A percentile compares a stretch with the other conserved stretches of the same genome.
Evolutionary conservation across 345 rosid genomes (phyloP).

Genomic region (Schrenkiella parvula): DNA sequence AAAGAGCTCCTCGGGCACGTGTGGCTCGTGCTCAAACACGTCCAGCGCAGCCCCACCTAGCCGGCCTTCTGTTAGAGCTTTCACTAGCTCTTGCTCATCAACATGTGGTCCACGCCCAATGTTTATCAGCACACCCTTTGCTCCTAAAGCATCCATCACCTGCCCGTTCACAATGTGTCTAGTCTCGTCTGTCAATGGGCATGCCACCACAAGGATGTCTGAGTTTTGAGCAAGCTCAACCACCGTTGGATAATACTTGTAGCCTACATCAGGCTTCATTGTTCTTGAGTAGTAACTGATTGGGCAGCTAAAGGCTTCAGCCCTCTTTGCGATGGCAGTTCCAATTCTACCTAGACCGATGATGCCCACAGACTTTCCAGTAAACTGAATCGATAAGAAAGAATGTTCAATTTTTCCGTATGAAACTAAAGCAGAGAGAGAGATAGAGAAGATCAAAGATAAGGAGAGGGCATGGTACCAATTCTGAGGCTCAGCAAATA

Average conservation of each 20-base stretch:
- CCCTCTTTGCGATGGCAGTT: constrained; percentile 63
- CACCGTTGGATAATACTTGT: constrained; percentile 51
- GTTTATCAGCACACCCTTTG: constrained; percentile 65
- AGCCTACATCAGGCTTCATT: constrained; percentile 38
- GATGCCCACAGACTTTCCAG: constrained; percentile 62
- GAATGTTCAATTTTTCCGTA: neutral
- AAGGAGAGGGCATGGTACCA: too few species aligned
- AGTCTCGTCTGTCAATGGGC: constrained; percentile 53
- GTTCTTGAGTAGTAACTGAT: constrained; percentile 59
- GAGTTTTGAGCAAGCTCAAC: constrained; percentile 56
- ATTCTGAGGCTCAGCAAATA: neutral
- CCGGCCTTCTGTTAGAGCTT: constrained; percentile 57
- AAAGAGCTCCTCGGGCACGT: constrained; percentile 55
- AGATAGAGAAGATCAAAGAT: neutral
- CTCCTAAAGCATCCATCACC: constrained; percentile 65
- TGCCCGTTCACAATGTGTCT: constrained; percentile 47
- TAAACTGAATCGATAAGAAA: constrained; percentile 44
- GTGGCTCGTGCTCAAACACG: constrained; percentile 56
- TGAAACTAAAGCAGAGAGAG: neutral
- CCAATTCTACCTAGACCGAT: constrained; percentile 77
- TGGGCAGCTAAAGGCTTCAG: constrained; percentile 69
- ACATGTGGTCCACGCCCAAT: constrained; percentile 62
- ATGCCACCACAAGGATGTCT: constrained; percentile 62
- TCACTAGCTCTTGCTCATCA: constrained; percentile 56
- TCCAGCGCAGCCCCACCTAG: constrained; percentile 68